These are phyloP conservation scores for Penicillium sp. DNA, from an alignment of 2,329 filamentous ascomycete species.

Conservation along the genomic window DNA sequence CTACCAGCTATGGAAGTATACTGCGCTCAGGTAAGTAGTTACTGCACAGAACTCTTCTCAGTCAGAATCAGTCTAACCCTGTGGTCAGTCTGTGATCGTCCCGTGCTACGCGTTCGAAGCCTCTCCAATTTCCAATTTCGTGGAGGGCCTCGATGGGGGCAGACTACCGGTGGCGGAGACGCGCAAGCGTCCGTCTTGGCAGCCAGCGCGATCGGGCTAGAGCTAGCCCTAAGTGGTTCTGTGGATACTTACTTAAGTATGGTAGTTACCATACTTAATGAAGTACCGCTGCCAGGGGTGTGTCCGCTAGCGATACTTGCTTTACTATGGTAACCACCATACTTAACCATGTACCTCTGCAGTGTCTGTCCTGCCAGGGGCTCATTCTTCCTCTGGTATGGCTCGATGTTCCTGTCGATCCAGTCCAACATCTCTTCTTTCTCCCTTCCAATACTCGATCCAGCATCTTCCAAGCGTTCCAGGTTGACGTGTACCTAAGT, in stretches of 20 bases:
- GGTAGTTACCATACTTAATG: not conserved
- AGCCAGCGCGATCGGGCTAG: constrained; percentile 35
- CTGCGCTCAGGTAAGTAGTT: no score
- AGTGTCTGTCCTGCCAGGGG: no score
- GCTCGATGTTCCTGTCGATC: constrained; percentile 24
- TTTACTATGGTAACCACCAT: not conserved
- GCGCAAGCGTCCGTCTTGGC: constrained; percentile 47
- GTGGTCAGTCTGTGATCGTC: constrained; percentile 18
- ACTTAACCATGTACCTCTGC: not conserved
- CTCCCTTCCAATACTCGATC: not conserved
- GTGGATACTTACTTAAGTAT: not conserved
- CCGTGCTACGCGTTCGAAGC: constrained; percentile 22
- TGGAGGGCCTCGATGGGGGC: constrained; percentile 10
- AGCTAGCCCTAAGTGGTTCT: no score
- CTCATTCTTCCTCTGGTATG: constrained; percentile 20
- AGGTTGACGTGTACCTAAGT: no score
- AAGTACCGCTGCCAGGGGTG: no score
- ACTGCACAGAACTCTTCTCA: no score
- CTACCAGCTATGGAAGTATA: no score
- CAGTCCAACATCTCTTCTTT: constrained; percentile 6
- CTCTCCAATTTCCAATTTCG: constrained; percentile 20
- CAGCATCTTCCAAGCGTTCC: no score
- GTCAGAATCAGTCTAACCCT: no score
- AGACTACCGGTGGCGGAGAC: constrained; percentile 33
- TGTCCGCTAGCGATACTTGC: no score